Percentiles rank a stretch among this genome's conserved stretches.
Evolutionary conservation across 2,329 filamentous ascomycete genomes (phyloP).

Genomic region (Aspergillus aculeatinus): DNA sequence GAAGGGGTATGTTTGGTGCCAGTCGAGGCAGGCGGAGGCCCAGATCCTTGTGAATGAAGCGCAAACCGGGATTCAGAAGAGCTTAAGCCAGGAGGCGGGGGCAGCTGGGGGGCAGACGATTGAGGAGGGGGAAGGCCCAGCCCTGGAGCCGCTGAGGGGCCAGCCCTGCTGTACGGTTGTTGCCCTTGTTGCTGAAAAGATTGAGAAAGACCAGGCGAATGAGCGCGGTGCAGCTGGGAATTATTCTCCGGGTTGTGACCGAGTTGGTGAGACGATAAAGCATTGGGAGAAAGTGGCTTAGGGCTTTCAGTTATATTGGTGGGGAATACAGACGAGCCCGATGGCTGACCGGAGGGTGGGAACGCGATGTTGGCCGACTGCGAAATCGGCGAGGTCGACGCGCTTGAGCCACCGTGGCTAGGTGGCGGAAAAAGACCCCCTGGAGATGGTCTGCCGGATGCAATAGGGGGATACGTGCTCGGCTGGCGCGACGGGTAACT

Average conservation of each 20-base stretch:
- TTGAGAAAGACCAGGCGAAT: slow-evolving; percentile 45
- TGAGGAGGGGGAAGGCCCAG: slow-evolving; percentile 40
- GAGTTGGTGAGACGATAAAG: slow-evolving; percentile 39
- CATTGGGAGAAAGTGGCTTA: slow-evolving; percentile 65
- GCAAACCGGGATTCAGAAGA: slow-evolving; percentile 46
- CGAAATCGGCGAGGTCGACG: slow-evolving; percentile 56
- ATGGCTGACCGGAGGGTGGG: slow-evolving; percentile 39
- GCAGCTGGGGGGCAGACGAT: slow-evolving; percentile 44
- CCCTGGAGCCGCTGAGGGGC: slow-evolving; percentile 21
- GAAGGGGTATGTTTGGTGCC: slow-evolving; percentile 37
- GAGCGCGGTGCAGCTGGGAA: slow-evolving; percentile 40
- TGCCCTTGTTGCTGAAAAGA: slow-evolving; percentile 44
- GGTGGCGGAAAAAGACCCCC: slow-evolving; percentile 62
- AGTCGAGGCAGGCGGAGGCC: slow-evolving; percentile 33
- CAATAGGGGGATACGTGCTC: slow-evolving; percentile 75
- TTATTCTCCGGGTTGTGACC: slow-evolving; percentile 35
- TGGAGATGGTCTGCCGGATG: slow-evolving; percentile 50
- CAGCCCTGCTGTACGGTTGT: slow-evolving; percentile 29
- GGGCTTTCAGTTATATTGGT: slow-evolving; percentile 80
- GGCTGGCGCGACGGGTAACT: slow-evolving; percentile 64
- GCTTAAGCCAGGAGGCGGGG: slow-evolving; percentile 43
- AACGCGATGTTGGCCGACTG: slow-evolving; percentile 41
- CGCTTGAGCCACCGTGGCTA: slow-evolving; percentile 56
- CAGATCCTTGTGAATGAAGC: slow-evolving; percentile 40
- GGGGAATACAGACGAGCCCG: slow-evolving; percentile 65